Evolutionary conservation across 805 yeast species (phyloP), one percentile per base, ranked within the genome.

Genomic region (Maudiozyma pseudohumilis): DNA sequence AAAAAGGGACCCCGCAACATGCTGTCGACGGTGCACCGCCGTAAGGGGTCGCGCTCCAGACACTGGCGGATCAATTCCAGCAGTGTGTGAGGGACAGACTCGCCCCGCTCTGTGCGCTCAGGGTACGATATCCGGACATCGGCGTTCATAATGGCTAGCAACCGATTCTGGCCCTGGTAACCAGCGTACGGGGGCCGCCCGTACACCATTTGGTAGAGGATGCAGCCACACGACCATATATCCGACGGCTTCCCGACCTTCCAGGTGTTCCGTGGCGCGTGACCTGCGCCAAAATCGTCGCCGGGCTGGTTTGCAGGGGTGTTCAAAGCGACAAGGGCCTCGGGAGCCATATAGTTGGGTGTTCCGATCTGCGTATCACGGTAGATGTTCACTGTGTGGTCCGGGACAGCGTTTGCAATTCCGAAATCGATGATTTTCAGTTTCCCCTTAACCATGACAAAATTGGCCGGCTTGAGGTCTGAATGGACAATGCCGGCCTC

Each of bases 261-360:
- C 89, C 74, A 68, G 20, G 61, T 60, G 23, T 50, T 34, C 17
- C 20, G 31, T 12, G 29, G 32, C 21, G 19, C 26, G n/a, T 17
- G 2, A 23, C 47, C 50, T 12, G 44, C 46, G 18, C 46, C 32
- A 8, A 37, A 32, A 22, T 23, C 36, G 27, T 40, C 6, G 9
- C 13, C 15, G 11, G 31, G 18, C 40, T 8, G 46, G 16, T 53
- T 53, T 31, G 50, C 54, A 10, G 55, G 45, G 13, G 56, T 50
- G 22, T 42, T 68, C 74, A 57, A 81, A 4, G 60, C 94, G 32
- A 80, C 69, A 41, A 89, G 63, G 0, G 96, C 84, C 59, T 89
- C 98, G 0, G 98, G 98, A 0, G 98, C 96, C 97, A 89, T 92
- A 57, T 89, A 92, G 56, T 83, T 86, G 2, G 96, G 95, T 0